A percentile compares a stretch with the other conserved stretches of the same genome.
These are phyloP conservation scores for Capsella bursapastoris DNA, from an alignment of 345 rosid genomes.

Conservation along the genomic window DNA sequence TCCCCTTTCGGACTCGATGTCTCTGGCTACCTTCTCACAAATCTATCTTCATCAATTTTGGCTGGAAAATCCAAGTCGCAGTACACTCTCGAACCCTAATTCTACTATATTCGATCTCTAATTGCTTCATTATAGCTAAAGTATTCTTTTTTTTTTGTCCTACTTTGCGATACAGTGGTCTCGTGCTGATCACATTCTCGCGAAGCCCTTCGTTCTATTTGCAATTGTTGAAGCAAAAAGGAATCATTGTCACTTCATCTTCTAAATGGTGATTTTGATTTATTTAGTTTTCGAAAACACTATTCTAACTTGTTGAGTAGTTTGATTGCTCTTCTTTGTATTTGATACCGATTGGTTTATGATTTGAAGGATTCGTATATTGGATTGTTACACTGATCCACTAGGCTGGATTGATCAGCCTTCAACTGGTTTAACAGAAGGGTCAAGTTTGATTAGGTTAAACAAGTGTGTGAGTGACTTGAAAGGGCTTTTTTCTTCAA, in stretches of 20 bases:
- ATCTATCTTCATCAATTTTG: slow-evolving; percentile 61
- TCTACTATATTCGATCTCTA: neutral
- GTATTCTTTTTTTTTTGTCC: neutral
- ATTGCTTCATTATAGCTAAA: neutral
- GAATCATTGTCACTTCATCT: slow-evolving; percentile 53
- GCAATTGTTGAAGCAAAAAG: slow-evolving; percentile 58
- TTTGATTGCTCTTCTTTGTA: neutral
- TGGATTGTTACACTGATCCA: slow-evolving; percentile 93
- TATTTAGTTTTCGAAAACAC: neutral
- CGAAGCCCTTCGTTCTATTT: slow-evolving; percentile 74
- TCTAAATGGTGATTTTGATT: slow-evolving; percentile 56
- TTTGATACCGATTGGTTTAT: neutral
- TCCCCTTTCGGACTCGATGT: slow-evolving; percentile 76
- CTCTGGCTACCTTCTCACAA: slow-evolving; percentile 63
- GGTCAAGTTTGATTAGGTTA: slow-evolving; percentile 41
- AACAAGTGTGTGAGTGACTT: slow-evolving; percentile 66
- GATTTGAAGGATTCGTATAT: slow-evolving; percentile 65
- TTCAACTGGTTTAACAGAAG: slow-evolving; percentile 37
- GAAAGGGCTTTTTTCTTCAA: slow-evolving; percentile 57
- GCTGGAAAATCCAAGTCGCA: slow-evolving; percentile 81
- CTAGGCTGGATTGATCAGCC: slow-evolving; percentile 73
- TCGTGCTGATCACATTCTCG: slow-evolving; percentile 68
- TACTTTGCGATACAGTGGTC: slow-evolving; percentile 51
- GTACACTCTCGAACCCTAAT: slow-evolving; percentile 33
- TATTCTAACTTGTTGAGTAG: neutral